A percentile compares a stretch with the other conserved stretches of the same genome.
These are phyloP conservation scores for Aristolochia californica DNA, from an alignment of 164 flowering plant species.

Conservation along the genomic window DNA sequence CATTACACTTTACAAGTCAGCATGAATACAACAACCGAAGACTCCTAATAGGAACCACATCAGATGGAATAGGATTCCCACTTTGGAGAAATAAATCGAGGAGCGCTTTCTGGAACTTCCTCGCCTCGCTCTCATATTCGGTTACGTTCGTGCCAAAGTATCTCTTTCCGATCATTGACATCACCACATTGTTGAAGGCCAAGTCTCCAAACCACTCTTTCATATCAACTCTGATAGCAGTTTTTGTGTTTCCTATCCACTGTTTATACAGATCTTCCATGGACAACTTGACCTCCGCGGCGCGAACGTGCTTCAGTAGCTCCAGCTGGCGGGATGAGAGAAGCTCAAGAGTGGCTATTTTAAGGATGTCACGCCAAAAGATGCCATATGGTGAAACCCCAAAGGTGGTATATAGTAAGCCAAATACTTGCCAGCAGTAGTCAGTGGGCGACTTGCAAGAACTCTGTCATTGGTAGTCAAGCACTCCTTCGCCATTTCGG, in stretches of 20 bases:
- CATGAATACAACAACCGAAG: no score
- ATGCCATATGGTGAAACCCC: constrained; percentile 5
- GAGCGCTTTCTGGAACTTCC: neutral
- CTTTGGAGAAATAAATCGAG: neutral
- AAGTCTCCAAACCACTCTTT: neutral
- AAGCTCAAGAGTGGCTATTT: constrained; percentile 2
- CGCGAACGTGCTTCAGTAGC: neutral
- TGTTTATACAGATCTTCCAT: neutral
- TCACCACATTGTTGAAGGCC: neutral
- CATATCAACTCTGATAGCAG: neutral
- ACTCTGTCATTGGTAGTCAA: constrained; percentile 8
- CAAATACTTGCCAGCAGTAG: neutral
- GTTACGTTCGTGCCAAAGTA: neutral
- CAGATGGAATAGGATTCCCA: neutral
- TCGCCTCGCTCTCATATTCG: neutral
- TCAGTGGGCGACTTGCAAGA: constrained; percentile 3
- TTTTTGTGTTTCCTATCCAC: neutral
- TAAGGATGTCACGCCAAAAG: constrained; percentile 7
- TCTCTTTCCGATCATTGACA: neutral
- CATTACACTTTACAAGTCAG: no score
- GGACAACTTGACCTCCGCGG: neutral
- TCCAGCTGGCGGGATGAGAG: constrained; percentile 3
- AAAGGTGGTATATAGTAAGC: constrained; percentile 4
- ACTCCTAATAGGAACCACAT: constrained; percentile 3
- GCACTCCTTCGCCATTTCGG: constrained; percentile 11